phyloP scores from a whole-genome alignment of 371 early-diverging fungal genomes.

The Apophysomyces trapeziformis region DNA sequence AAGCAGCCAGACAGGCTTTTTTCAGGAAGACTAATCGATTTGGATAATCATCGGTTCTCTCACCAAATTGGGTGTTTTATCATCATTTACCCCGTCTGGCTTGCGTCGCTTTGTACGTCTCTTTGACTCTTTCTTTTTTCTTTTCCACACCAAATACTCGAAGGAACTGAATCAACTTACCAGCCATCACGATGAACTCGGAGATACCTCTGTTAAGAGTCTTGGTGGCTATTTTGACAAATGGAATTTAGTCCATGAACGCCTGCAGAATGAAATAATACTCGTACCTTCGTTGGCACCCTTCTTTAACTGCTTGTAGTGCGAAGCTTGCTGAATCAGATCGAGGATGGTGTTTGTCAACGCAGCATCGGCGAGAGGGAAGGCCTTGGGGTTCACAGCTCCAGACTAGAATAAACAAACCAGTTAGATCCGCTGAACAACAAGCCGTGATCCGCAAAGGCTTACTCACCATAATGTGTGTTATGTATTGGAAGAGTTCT shows the following conservation, averaged over 20 bases:
- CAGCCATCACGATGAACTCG: slow-evolving; percentile 98
- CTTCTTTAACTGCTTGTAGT: slow-evolving; percentile 99
- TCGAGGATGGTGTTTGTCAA: slow-evolving; percentile 95
- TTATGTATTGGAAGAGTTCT: neutral
- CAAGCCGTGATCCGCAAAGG: neutral
- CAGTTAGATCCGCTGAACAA: neutral
- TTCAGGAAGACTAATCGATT: slow-evolving; percentile 36
- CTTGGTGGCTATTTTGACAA: slow-evolving; percentile 82
- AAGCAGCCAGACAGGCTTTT: neutral
- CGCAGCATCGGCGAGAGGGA: slow-evolving; percentile 92
- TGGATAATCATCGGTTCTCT: slow-evolving; percentile 20
- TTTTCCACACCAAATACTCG: neutral
- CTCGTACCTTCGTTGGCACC: slow-evolving; percentile 97
- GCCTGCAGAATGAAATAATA: neutral
- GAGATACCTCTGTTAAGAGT: slow-evolving; percentile 99
- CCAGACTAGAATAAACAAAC: neutral
- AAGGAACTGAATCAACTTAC: slow-evolving; percentile 32
- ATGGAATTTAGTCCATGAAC: neutral
- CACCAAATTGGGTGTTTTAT: slow-evolving; percentile 22
- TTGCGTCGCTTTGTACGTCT: neutral
- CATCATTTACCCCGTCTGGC: slow-evolving; percentile 17
- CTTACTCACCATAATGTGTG: neutral
- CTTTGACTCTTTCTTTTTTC: neutral
- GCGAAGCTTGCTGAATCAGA: slow-evolving; percentile 95
- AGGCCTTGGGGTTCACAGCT: slow-evolving; percentile 78